phyloP scores from a whole-genome alignment of 1,284 basidiomycete species.

The Microbotryomycetes sp. region DNA sequence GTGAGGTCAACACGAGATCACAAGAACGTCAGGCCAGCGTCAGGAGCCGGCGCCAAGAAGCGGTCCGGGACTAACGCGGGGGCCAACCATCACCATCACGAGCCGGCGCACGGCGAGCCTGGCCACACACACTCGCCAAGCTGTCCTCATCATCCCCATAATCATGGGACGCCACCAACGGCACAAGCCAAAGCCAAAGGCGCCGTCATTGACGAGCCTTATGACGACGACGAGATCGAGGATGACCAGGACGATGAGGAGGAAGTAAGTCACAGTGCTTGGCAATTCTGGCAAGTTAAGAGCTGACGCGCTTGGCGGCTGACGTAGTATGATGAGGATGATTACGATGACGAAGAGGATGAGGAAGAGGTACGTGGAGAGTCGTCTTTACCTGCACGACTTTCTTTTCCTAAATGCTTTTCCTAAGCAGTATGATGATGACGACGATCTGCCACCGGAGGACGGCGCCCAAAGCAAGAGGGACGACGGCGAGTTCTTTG shows the following conservation, averaged over 20 bases:
- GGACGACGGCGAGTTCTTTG: slow-evolving; percentile 57
- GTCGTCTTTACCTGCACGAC: slow-evolving; percentile 35
- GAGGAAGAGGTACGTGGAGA: slow-evolving; percentile 47
- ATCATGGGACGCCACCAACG: slow-evolving; percentile 25
- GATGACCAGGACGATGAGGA: slow-evolving; percentile 29
- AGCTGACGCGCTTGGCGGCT: no score
- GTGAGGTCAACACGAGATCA: slow-evolving; percentile 35
- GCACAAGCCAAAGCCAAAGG: slow-evolving; percentile 23
- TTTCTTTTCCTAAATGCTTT: slow-evolving; percentile 3
- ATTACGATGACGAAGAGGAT: slow-evolving; percentile 53
- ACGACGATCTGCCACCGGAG: slow-evolving; percentile 5
- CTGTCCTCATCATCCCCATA: slow-evolving; percentile 39
- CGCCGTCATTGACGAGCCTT: slow-evolving; percentile 6
- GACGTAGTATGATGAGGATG: slow-evolving; percentile 54
- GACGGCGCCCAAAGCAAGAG: slow-evolving; percentile 11
- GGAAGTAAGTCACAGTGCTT: no score
- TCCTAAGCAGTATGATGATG: not conserved
- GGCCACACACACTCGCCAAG: slow-evolving; percentile 35
- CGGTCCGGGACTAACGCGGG: slow-evolving; percentile 2
- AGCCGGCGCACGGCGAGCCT: slow-evolving; percentile 30
- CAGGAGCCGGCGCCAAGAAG: slow-evolving; percentile 14
- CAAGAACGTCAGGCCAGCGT: slow-evolving; percentile 33
- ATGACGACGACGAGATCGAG: slow-evolving; percentile 13
- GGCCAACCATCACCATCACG: slow-evolving; percentile 17
- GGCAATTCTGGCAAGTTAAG: no score